Percentiles rank a stretch among this genome's conserved stretches.
phyloP scores from a whole-genome alignment of 768 basidiomycete genomes.

The Psilocybe subaeruginosa region DNA sequence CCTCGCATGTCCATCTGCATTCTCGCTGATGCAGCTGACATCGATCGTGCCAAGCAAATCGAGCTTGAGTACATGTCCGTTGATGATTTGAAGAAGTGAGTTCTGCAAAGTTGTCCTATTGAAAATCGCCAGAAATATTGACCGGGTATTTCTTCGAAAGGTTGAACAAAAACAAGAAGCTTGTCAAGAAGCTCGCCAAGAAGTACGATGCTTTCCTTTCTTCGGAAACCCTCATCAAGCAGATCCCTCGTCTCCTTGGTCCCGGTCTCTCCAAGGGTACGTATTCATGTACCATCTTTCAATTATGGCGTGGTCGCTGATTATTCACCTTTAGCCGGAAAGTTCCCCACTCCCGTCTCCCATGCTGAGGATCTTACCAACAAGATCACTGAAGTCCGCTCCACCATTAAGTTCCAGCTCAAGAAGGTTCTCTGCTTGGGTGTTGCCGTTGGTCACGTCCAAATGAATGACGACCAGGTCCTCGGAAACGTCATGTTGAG shows the following conservation, averaged over 20 bases:
- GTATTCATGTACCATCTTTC: conserved; percentile 17
- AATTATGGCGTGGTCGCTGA: too few species aligned
- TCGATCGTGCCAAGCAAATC: conserved; percentile 97
- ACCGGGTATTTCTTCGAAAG: conserved; percentile 34
- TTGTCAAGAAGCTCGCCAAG: conserved; percentile 99
- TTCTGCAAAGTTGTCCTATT: not conserved
- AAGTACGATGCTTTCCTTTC: conserved; percentile 99
- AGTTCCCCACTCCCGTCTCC: conserved; percentile 97
- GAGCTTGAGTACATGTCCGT: conserved; percentile 99
- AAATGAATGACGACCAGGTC: conserved; percentile 98
- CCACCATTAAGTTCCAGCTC: conserved; percentile 99
- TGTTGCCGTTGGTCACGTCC: conserved; percentile 96
- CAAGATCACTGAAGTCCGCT: conserved; percentile 95
- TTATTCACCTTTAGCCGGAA: conserved; percentile 66
- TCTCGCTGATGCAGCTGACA: conserved; percentile 98
- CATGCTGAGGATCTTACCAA: conserved; percentile 87
- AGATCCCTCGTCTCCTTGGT: conserved; percentile 98
- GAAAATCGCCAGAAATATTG: not conserved
- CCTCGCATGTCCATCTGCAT: conserved; percentile 99
- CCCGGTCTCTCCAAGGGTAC: conserved; percentile 98
- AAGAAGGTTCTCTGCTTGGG: conserved; percentile 99
- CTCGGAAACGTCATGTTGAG: conserved; percentile 97
- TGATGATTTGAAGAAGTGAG: conserved; percentile 98
- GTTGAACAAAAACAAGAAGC: conserved; percentile 99
- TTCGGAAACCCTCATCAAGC: conserved; percentile 97